Evolutionary conservation across 164 flowering plant species (phyloP), one percentile per base, ranked within the genome.

Genomic region (Dillenia suffruticosa): DNA sequence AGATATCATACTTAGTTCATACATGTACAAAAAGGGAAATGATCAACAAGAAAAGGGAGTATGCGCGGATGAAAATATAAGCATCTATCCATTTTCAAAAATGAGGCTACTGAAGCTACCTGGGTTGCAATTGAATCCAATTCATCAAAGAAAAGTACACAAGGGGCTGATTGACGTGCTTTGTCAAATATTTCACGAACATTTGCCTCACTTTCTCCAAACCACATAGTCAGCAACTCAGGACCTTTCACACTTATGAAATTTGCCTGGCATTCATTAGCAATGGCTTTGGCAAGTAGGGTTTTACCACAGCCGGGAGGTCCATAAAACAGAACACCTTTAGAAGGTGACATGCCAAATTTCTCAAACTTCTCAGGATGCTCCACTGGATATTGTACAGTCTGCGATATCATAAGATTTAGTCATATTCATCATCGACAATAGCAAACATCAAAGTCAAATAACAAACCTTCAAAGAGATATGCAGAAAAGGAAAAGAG

Each of bases 131-230:
- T 83, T 8, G 84, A 83, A 63, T 83, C 88, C 12, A 85, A 84
- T 66, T 85, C 90, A 58, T 85, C 90, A 67, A 85, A 85, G 81
- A 85, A 85, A 40, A 85, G 90, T 10, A 85, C 87, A 68, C 90
- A 85, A 0, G 87, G 90, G 59, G 87, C 87, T 3, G 90, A 85
- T 58, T 72, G 79, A 12, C 87, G 76, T 8, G 90, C 90, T 70
- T 83, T 83, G 74, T 85, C 90, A 63, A 85, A 85, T 43, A 85
- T 83, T 56, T 83, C 90, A n/a, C 88, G 62, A 43, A 85, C 88
- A 69, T 85, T 83, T n/a, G 90, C 88, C 68, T 85, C 90, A 69
- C 90, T 83, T 57, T 85, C 88, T 70, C 90, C 90, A 71, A 85
- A 85, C 90, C 90, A 83, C 88, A 81, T 85, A 10, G 90, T 85